A percentile compares a stretch with the other conserved stretches of the same genome.
Evolutionary conservation across 2,329 filamentous ascomycete genomes (phyloP).

Genomic region (Hypoxylon sp.): DNA sequence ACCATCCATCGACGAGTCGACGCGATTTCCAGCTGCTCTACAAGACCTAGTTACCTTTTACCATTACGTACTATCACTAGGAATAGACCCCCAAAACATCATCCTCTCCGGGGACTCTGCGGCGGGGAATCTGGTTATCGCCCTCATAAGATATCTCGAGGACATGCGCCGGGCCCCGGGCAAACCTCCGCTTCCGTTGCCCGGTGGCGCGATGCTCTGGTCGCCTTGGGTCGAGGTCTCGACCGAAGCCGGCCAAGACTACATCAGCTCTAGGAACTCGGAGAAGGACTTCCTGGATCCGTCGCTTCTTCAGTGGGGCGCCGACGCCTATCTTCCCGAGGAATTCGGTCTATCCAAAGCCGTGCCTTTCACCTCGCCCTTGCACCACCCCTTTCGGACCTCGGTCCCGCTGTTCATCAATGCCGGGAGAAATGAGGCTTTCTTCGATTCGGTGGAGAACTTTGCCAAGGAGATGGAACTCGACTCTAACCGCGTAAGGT

Average conservation of each 20-base stretch:
- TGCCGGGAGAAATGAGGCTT: conserved; percentile 36
- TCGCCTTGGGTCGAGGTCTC: conserved; percentile 44
- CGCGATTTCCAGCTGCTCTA: conserved; percentile 40
- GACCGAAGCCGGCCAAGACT: conserved; percentile 19
- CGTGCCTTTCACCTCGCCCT: conserved; percentile 40
- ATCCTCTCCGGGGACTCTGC: conserved; percentile 39
- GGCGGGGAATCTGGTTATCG: conserved; percentile 33
- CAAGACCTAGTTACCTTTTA: conserved; percentile 42
- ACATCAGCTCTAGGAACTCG: conserved; percentile 11
- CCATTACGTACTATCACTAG: conserved; percentile 20
- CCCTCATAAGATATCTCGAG: conserved; percentile 33
- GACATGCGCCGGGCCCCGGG: not conserved
- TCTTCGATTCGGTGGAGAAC: conserved; percentile 29
- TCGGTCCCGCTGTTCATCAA: conserved; percentile 41
- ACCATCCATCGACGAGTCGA: conserved; percentile 17
- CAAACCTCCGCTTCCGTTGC: conserved; percentile 16
- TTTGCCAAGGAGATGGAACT: conserved; percentile 42
- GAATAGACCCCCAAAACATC: conserved; percentile 31
- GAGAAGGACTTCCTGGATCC: conserved; percentile 33
- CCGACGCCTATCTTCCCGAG: conserved; percentile 34
- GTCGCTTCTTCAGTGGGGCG: conserved; percentile 43
- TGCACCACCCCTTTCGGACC: conserved; percentile 41
- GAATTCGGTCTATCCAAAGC: conserved; percentile 17
- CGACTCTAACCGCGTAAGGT: conserved; percentile 29
- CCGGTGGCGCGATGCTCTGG: conserved; percentile 34